Conservation (phyloP, 148 eudicot genomes). For the Dysphania ambrosioides region DNA sequence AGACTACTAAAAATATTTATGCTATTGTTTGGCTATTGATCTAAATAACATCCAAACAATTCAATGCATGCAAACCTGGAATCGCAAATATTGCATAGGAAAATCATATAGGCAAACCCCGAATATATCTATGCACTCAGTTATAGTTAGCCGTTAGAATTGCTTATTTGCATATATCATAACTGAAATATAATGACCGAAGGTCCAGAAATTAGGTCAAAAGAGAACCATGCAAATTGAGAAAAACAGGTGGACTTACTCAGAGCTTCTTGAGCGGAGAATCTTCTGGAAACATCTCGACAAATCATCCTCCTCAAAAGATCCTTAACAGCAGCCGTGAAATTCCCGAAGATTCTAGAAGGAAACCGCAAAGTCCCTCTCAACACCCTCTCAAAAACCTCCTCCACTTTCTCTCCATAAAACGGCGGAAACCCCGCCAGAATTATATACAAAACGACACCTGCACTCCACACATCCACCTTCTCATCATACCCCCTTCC, state of each 20-base stretch:
- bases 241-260: slow-evolving; percentile 33
- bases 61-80: too few species aligned
- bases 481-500: slow-evolving; percentile 52
- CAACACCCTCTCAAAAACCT: slow-evolving; percentile 53
- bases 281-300: slow-evolving; percentile 51
- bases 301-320: slow-evolving; percentile 55
- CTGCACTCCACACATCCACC: slow-evolving; percentile 70
- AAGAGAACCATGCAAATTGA: background rate
- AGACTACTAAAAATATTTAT: too few species aligned
- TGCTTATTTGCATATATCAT: too few species aligned
- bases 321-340: slow-evolving; percentile 51
- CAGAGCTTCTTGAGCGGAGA: slow-evolving; percentile 58
- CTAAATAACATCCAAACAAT: too few species aligned
- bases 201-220: background rate
- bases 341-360: slow-evolving; percentile 32
- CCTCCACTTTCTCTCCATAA: slow-evolving; percentile 42
- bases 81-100: too few species aligned
- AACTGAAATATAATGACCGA: background rate
- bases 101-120: too few species aligned
- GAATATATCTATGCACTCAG: too few species aligned
- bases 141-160: too few species aligned
- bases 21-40: too few species aligned
- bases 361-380: slow-evolving; percentile 66
- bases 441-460: slow-evolving; percentile 59
- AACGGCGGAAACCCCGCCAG: slow-evolving; percentile 64